Percentiles rank a stretch among this genome's conserved stretches.
phyloP scores from a whole-genome alignment of 768 basidiomycete genomes.

The Phaeotremella skinneri region DNA sequence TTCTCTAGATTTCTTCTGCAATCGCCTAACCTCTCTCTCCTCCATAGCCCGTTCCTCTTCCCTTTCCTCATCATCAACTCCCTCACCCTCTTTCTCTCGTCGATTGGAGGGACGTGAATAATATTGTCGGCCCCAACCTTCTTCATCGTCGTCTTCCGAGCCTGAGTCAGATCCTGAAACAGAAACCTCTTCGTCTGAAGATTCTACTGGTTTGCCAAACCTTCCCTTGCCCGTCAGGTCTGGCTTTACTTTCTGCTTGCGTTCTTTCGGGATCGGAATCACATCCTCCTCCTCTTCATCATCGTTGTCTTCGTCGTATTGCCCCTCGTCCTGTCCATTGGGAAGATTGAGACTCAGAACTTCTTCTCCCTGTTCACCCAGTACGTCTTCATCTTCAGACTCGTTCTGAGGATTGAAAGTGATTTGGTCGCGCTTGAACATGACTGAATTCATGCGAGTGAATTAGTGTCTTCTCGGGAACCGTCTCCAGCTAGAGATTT shows the following conservation, averaged over 20 bases:
- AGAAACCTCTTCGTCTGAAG: conserved; percentile 28
- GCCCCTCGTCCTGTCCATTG: conserved; percentile 32
- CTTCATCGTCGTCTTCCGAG: conserved; percentile 53
- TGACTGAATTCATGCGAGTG: conserved; percentile 32
- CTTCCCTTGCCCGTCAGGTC: conserved; percentile 45
- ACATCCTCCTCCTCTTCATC: conserved; percentile 56
- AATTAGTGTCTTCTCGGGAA: not conserved
- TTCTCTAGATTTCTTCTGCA: conserved; percentile 73
- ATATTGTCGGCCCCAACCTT: conserved; percentile 82
- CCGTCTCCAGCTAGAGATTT: not conserved
- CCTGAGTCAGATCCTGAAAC: conserved; percentile 14
- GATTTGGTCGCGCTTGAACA: conserved; percentile 65
- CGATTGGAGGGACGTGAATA: conserved; percentile 60
- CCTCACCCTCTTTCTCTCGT: conserved; percentile 43
- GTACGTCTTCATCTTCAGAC: conserved; percentile 48
- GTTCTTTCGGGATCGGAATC: conserved; percentile 21
- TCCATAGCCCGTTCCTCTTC: conserved; percentile 86
- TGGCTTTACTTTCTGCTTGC: conserved; percentile 31
- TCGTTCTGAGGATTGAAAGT: conserved; percentile 64
- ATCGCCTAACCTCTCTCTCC: conserved; percentile 75
- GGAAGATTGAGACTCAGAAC: conserved; percentile 63
- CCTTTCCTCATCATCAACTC: conserved; percentile 75
- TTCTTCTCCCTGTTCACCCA: conserved; percentile 67
- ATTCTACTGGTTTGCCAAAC: conserved; percentile 46
- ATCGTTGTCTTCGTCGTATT: conserved; percentile 50